Evolutionary conservation across 768 basidiomycete genomes (phyloP).

Genomic region (Naganishia onofrii): DNA sequence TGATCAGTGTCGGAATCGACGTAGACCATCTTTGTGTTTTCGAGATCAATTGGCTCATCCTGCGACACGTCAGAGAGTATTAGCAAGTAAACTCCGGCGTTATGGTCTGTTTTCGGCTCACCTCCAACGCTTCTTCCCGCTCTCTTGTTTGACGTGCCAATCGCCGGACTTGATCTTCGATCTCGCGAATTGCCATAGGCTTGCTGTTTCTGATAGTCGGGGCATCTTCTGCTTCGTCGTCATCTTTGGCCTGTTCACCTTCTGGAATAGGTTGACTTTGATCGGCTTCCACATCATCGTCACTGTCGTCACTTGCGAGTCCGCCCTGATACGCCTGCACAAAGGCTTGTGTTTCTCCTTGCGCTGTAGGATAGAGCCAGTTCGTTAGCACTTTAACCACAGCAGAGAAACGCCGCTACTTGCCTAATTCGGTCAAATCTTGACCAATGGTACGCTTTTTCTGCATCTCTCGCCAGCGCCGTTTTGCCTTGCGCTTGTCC

Average conservation of each 20-base stretch:
- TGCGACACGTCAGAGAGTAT: neutral
- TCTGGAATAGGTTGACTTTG: neutral
- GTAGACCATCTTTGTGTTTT: neutral
- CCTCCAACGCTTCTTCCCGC: conserved; percentile 9
- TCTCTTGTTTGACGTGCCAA: conserved; percentile 10
- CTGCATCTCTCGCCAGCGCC: conserved; percentile 18
- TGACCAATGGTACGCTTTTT: conserved; percentile 4
- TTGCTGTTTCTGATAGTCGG: conserved; percentile 15
- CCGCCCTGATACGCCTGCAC: conserved; percentile 23
- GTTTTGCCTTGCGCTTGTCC: conserved; percentile 16
- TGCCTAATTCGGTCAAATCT: conserved; percentile 16
- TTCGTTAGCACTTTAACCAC: neutral
- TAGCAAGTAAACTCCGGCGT: too few species aligned
- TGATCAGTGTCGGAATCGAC: conserved; percentile 22
- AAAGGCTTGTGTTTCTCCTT: conserved; percentile 20
- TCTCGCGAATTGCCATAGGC: conserved; percentile 9
- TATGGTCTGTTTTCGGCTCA: too few species aligned
- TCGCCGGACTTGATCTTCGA: conserved; percentile 10
- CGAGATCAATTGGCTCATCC: conserved; percentile 16
- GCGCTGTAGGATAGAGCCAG: neutral
- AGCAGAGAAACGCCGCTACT: neutral
- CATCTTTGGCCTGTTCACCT: conserved; percentile 7
- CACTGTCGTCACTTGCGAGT: conserved; percentile 17
- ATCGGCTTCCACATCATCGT: conserved; percentile 1
- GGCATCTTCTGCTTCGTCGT: conserved; percentile 8